Percentiles rank a stretch among this genome's conserved stretches.
Evolutionary conservation across 768 basidiomycete species (phyloP).

Genomic region (Auriscalpium orientale): DNA sequence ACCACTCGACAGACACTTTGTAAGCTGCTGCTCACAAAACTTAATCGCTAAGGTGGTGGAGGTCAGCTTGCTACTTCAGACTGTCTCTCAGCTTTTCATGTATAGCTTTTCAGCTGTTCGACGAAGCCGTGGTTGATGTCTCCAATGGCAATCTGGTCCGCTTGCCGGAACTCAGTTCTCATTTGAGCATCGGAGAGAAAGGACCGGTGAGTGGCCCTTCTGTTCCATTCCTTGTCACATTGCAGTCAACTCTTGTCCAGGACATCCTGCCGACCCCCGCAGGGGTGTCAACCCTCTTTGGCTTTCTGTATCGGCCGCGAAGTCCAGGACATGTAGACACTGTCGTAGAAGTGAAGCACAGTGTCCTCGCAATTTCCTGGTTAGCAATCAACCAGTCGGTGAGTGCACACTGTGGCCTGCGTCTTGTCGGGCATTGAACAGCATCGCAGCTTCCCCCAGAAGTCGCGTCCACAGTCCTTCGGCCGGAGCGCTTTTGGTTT

Average conservation of each 20-base stretch:
- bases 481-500: slow-evolving; percentile 73
- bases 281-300: slow-evolving; percentile 39
- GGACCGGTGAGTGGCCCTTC: slow-evolving; percentile 45
- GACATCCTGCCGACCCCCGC: slow-evolving; percentile 57
- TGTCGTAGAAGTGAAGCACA: slow-evolving; percentile 67
- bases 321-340: slow-evolving; percentile 44
- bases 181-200: slow-evolving; percentile 66
- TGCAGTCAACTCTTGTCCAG: slow-evolving; percentile 28
- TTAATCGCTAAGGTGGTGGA: slow-evolving; percentile 52
- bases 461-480: slow-evolving; percentile 46
- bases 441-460: slow-evolving; percentile 47
- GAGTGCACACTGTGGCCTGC: slow-evolving; percentile 17
- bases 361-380: slow-evolving; percentile 78
- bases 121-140: slow-evolving; percentile 72
- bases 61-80: slow-evolving; percentile 34
- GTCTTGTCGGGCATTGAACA: slow-evolving; percentile 1
- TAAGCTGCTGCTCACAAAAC: slow-evolving; percentile 1
- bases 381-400: slow-evolving; percentile 83
- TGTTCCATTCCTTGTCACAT: neutral
- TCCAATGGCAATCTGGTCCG: slow-evolving; percentile 56
- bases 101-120: slow-evolving; percentile 53
- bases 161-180: slow-evolving; percentile 71
- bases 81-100: slow-evolving; percentile 8
- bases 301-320: slow-evolving; percentile 36
- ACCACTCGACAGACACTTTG: slow-evolving; percentile 4